A percentile compares a stretch with the other conserved stretches of the same genome.
Evolutionary conservation across 306 rosid species (phyloP).

Genomic region (Begonia peltatifolia): DNA sequence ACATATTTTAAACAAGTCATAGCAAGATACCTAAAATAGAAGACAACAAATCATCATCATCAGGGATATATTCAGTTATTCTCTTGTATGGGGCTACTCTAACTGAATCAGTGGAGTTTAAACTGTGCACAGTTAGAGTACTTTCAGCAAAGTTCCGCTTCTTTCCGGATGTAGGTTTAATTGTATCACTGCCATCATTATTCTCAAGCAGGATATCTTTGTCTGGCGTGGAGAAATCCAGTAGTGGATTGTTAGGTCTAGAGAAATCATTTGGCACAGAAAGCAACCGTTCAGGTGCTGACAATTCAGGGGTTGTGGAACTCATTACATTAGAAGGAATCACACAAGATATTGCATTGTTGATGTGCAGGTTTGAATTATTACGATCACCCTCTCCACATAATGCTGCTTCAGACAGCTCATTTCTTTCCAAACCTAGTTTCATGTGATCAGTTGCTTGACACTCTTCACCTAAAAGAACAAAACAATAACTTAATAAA

Average conservation of each 20-base stretch:
- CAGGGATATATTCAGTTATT: slow-evolving; percentile 60
- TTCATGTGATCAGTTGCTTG: slow-evolving; percentile 16
- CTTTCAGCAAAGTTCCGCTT: slow-evolving; percentile 87
- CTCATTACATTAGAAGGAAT: slow-evolving; percentile 20
- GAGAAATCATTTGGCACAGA: slow-evolving; percentile 27
- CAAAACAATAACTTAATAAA: neutral
- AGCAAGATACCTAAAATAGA: slow-evolving; percentile 72
- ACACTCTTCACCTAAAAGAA: slow-evolving; percentile 29
- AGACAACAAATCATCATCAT: slow-evolving; percentile 89
- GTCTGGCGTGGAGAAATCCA: slow-evolving; percentile 41
- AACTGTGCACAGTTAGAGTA: slow-evolving; percentile 53
- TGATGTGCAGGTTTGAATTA: slow-evolving; percentile 25
- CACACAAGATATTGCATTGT: slow-evolving; percentile 14
- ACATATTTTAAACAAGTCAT: no score
- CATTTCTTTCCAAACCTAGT: slow-evolving; percentile 15
- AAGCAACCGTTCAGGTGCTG: slow-evolving; percentile 75
- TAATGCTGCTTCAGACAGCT: slow-evolving; percentile 20
- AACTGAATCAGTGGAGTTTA: slow-evolving; percentile 55
- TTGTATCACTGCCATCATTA: slow-evolving; percentile 24
- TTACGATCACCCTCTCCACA: slow-evolving; percentile 19
- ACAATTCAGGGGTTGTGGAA: slow-evolving; percentile 40
- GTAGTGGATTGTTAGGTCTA: slow-evolving; percentile 25
- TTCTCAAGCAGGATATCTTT: slow-evolving; percentile 28
- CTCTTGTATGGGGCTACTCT: slow-evolving; percentile 45
- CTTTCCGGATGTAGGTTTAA: slow-evolving; percentile 37